Percentiles rank a stretch among this genome's conserved stretches.
Conservation (phyloP, 164 flowering plant species). For the Malania oleifera region DNA sequence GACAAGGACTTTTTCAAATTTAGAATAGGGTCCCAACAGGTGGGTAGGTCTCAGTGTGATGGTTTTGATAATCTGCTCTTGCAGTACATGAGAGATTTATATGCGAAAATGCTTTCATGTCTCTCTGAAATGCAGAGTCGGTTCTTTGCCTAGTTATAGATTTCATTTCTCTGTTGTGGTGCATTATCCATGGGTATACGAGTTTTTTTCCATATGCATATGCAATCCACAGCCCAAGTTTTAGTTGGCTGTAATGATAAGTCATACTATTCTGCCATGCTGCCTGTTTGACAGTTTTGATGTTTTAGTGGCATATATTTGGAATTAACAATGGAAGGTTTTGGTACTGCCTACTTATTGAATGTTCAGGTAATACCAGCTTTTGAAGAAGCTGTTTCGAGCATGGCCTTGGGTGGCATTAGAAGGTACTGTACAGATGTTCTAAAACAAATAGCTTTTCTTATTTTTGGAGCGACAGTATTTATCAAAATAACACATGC, state of each 20-base stretch:
- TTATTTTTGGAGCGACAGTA: not conserved
- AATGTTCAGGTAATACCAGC: constrained; percentile 84
- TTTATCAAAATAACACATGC: not conserved
- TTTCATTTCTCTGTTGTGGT: too few relatives aligned
- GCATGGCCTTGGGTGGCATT: constrained; percentile 83
- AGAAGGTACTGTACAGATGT: constrained; percentile 60
- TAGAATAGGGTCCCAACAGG: constrained; percentile 75
- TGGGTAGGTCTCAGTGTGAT: too few relatives aligned
- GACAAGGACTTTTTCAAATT: constrained; percentile 89
- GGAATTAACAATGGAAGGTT: not conserved
- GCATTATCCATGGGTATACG: too few relatives aligned
- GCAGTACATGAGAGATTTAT: too few relatives aligned
- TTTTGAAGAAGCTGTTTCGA: constrained; percentile 87
- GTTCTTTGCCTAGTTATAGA: too few relatives aligned
- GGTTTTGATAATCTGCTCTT: too few relatives aligned
- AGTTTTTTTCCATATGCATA: too few relatives aligned
- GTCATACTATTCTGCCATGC: too few relatives aligned
- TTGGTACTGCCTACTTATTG: constrained; percentile 3
- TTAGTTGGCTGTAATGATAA: too few relatives aligned
- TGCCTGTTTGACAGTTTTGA: not conserved
- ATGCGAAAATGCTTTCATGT: too few relatives aligned
- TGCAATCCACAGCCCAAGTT: too few relatives aligned
- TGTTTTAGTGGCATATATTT: not conserved
- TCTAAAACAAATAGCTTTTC: not conserved
- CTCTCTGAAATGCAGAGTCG: too few relatives aligned